Evolutionary conservation across 2,329 filamentous ascomycete species (phyloP).

Genomic region (Calonectria pseudoturangicola): DNA sequence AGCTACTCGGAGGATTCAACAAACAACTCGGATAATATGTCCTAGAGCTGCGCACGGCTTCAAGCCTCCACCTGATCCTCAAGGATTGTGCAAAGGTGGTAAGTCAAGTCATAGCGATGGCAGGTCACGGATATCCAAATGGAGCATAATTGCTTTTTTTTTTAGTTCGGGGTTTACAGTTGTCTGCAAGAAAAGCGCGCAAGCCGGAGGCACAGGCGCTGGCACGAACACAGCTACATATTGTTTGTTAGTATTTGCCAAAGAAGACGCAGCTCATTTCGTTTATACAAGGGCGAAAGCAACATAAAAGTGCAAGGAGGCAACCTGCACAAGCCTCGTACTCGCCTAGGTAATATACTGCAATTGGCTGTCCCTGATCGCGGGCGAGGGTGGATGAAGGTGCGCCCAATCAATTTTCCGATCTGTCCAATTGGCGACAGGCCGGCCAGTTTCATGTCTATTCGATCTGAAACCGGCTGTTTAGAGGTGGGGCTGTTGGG

Average conservation of each 20-base stretch:
- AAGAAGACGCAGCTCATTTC: background rate
- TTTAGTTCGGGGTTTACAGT: background rate
- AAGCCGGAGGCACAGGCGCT: background rate
- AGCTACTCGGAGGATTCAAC: background rate
- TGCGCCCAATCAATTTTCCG: conserved; percentile 40
- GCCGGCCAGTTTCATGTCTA: conserved; percentile 37
- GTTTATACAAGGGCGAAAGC: background rate
- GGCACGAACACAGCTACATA: background rate
- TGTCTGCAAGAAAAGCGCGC: background rate
- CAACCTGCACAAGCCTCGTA: conserved; percentile 3
- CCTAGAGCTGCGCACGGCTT: conserved; percentile 3
- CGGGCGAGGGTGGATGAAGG: conserved; percentile 37
- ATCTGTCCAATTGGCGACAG: conserved; percentile 45
- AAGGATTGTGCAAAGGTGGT: background rate
- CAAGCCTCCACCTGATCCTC: background rate
- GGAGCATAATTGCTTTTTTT: conserved; percentile 10
- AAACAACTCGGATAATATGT: conserved; percentile 18
- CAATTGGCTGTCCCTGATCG: conserved; percentile 17
- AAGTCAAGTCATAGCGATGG: conserved; percentile 14
- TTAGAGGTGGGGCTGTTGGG: conserved; percentile 33
- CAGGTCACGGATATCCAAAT: conserved; percentile 2
- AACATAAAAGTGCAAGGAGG: conserved; percentile 13
- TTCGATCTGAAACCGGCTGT: conserved; percentile 51
- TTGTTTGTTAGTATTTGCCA: background rate
- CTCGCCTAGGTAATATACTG: background rate